These are phyloP conservation scores for Cyamopsis tetragonoloba DNA, from an alignment of 306 rosid genomes.

Conservation along the genomic window DNA sequence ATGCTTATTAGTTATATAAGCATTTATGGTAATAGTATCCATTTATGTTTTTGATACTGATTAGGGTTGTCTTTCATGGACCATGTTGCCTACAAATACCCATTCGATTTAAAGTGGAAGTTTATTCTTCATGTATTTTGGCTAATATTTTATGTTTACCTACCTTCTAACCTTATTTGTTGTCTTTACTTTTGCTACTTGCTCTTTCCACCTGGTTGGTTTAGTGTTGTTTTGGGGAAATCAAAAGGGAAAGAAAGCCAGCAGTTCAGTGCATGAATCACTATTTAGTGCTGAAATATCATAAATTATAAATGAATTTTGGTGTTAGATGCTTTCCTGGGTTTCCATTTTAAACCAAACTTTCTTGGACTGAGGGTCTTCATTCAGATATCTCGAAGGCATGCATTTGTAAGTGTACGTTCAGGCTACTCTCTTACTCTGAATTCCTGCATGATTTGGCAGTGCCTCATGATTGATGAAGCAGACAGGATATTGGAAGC, in stretches of 20 bases:
- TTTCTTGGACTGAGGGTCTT: background rate
- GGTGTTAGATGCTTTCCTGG: background rate
- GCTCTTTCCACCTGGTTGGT: background rate
- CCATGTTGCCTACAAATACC: background rate
- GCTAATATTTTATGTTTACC: background rate
- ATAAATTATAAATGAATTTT: background rate
- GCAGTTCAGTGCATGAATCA: background rate
- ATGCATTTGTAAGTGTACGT: slow-evolving; percentile 21
- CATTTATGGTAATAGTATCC: background rate
- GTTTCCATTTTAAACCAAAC: background rate
- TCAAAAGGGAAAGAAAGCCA: background rate
- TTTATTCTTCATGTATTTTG: background rate
- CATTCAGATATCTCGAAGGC: background rate
- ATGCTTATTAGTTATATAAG: background rate
- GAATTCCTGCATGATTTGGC: slow-evolving; percentile 27
- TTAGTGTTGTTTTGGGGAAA: background rate
- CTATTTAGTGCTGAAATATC: background rate
- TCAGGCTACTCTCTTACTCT: slow-evolving; percentile 19
- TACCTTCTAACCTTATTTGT: background rate
- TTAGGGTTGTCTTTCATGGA: background rate
- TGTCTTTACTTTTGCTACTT: background rate
- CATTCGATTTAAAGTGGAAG: background rate
- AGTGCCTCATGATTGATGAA: slow-evolving; percentile 94
- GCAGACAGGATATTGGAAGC: slow-evolving; percentile 94
- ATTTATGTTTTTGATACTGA: background rate